Evolutionary conservation across 345 rosid genomes (phyloP), one percentile per base, ranked within the genome.

Genomic region (Laguncularia racemosa): DNA sequence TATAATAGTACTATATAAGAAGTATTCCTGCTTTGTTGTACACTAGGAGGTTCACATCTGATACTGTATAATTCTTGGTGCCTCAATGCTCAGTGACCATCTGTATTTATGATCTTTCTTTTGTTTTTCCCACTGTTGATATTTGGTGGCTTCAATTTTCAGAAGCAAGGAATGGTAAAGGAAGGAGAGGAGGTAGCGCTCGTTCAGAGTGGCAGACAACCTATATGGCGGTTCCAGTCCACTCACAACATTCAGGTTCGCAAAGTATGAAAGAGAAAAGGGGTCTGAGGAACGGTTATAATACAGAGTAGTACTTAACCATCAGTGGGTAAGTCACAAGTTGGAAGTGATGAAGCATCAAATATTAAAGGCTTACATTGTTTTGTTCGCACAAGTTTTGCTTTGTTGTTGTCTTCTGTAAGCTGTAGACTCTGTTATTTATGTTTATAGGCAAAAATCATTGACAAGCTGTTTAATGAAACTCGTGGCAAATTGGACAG

Each of bases 241-340:
- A 90, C 97, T 3, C 99, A 93, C 69, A 93, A 87, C 68, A 90
- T 90, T 68, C 97, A 90, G 81, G 96, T 93, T 61, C 90, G 96
- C 45, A 81, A 78, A 78, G 97, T 83, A 40, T 93, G 84, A 67
- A 55, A 51, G 40, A n/a, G 44, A 65, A 19, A 55, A 18, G 16
- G 40, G 40, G 40, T 33, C 7, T 33, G 40, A 33, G 40, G 40
- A 23, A 23, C 28, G 28, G 28, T 23, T 23, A 6, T 23, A 2
- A 23, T 23, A n/a, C 28, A 23, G 28, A 23, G n/a, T n/a, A n/a
- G n/a, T n/a, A n/a, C 28, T 33, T 33, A 33, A 10, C 2, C 78
- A 76, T n/a, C 17, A 78, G 65, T n/a, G 81, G 75, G 62, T 46
- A 45, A 40, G 77, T 76, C 60, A 81, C 20, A 10, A 60, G 52